Conservation (phyloP, 371 early-diverging fungal genomes). For the Capniomyces stellatus region DNA sequence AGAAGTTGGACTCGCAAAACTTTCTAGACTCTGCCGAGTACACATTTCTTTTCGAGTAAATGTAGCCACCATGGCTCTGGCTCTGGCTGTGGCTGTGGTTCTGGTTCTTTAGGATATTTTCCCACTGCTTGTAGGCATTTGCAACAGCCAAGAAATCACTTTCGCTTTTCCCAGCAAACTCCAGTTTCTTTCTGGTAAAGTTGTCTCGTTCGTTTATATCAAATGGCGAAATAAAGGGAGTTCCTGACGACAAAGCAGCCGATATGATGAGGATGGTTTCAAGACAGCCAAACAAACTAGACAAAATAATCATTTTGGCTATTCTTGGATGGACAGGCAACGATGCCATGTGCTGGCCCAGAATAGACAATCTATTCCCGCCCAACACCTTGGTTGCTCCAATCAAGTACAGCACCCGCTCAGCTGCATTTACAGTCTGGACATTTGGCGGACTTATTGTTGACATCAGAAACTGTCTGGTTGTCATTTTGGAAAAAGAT, state of each 20-base stretch:
- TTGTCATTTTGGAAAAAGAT: conserved; percentile 38
- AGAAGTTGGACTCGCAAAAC: conserved; percentile 24
- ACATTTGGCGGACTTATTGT: conserved; percentile 38
- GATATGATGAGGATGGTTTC: conserved; percentile 67
- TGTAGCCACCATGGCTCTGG: too few species aligned
- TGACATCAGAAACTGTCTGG: conserved; percentile 58
- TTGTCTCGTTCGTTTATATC: conserved; percentile 21
- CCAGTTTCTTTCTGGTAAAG: neutral
- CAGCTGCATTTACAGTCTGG: conserved; percentile 40
- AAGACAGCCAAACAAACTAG: conserved; percentile 59
- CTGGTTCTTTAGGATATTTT: too few species aligned
- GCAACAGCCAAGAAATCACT: conserved; percentile 31
- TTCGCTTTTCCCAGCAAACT: neutral
- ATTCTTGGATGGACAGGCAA: conserved; percentile 76
- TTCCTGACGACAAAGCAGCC: conserved; percentile 27
- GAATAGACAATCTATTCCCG: conserved; percentile 42
- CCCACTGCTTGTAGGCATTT: conserved; percentile 17
- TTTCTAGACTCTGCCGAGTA: conserved; percentile 9
- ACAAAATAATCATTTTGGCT: conserved; percentile 72
- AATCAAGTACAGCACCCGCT: conserved; percentile 23
- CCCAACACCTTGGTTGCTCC: neutral
- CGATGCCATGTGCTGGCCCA: conserved; percentile 73
- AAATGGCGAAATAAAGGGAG: conserved; percentile 41
- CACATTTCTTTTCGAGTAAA: neutral
- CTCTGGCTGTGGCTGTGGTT: too few species aligned